Percentiles rank a stretch among this genome's conserved stretches.
Conservation (phyloP, 176 grass and related monocot species). For the Triticum dicoccoides region DNA sequence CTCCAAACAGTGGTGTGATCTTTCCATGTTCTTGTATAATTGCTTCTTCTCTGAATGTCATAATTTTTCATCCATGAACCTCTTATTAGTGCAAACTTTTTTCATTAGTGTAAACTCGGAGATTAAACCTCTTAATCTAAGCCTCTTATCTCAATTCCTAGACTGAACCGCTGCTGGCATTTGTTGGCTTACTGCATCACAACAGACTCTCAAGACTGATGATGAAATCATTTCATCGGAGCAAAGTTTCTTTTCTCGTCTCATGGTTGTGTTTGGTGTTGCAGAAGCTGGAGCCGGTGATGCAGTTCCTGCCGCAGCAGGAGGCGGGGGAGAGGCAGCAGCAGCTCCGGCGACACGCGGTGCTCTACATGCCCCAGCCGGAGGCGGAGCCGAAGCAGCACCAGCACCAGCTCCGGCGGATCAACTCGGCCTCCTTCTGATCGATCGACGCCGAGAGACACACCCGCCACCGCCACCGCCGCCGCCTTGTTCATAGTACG, state of each 20-base stretch:
- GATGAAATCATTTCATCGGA: neutral
- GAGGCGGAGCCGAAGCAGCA: slow-evolving; percentile 39
- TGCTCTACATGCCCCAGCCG: slow-evolving; percentile 10
- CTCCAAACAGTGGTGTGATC: neutral
- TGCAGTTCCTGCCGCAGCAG: slow-evolving; percentile 33
- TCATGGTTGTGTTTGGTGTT: slow-evolving; percentile 15
- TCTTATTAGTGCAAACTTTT: too few species aligned
- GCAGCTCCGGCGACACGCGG: neutral
- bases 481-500: neutral
- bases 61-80: neutral
- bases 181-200: neutral
- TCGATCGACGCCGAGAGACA: slow-evolving; percentile 21
- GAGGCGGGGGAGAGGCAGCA: neutral
- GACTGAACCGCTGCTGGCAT: neutral
- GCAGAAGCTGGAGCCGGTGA: neutral
- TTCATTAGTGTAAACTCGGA: neutral
- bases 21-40: neutral
- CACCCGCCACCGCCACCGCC: neutral
- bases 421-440: slow-evolving; percentile 13
- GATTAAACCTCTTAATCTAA: neutral
- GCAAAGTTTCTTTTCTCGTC: neutral
- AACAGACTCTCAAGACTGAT: neutral
- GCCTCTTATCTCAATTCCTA: neutral
- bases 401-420: slow-evolving; percentile 28
- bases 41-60: neutral